Evolutionary conservation across 2,329 filamentous ascomycete genomes (phyloP), one percentile per base, ranked within the genome.

Genomic region (Colletotrichum aenigma): DNA sequence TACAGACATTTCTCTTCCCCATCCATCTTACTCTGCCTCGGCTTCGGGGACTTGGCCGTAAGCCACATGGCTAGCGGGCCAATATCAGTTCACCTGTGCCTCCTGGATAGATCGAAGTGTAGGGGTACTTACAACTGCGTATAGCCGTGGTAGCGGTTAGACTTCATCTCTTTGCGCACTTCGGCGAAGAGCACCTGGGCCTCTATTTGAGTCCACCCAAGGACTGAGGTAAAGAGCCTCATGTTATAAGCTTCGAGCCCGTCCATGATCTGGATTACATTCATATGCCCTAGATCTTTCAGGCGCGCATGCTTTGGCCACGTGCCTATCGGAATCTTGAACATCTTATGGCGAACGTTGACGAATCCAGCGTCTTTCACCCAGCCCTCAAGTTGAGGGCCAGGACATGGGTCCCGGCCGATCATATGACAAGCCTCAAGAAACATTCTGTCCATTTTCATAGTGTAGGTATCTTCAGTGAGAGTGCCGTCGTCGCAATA

Each of bases 291-390:
- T 4, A 85, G 79, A 38, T 85, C 81, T 64, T 84, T 80, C 36
- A 79, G 77, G 2, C 69, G 70, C 1, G 75, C 75, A 38, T 84
- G 82, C 70, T 83, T 84, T 5, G 85, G 77, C 85, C 86, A 87
- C 1, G 82, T 78, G 0, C 83, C 84, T 12, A 83, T 80, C 0
- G 84, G 84, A 52, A 82, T 74, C 71, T 82, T 83, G 75, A 80
- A 82, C 8, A 78, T 38, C 4, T 77, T 78, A 43, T 84, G 80
- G 1, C 78, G 78, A 18, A 85, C 77, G 60, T 84, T 83, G 7
- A 77, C 60, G 61, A 87, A 87, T 1, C 86, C 85, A 4, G 84
- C 84, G 28, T 85, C 82, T 4, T 78, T 77, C 77, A 85, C 80
- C 83, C 82, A 84, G 1, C 52, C 70, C 74, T 84, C 79, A 67